Percentiles rank a stretch among this genome's conserved stretches.
phyloP scores from a whole-genome alignment of 73 alveolate species.

The Tetrahymena malaccensis region DNA sequence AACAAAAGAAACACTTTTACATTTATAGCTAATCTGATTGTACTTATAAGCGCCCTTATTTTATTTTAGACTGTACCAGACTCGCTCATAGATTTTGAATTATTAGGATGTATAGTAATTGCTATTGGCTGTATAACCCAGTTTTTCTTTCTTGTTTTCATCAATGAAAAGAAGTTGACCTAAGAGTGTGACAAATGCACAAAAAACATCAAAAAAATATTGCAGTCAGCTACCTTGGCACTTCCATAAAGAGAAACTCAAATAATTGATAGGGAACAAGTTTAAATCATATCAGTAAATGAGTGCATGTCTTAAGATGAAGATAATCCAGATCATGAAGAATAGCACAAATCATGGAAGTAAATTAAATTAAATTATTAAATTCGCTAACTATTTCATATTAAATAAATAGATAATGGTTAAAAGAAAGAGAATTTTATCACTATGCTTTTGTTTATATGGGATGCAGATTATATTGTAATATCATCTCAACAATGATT shows the following conservation, averaged over 20 bases:
- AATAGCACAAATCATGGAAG: background rate
- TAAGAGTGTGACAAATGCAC: conserved; percentile 24
- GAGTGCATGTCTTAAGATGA: background rate
- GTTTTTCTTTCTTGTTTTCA: conserved; percentile 11
- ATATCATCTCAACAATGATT: conserved; percentile 67
- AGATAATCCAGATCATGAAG: background rate
- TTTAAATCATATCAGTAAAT: background rate
- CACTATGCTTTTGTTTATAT: conserved; percentile 60
- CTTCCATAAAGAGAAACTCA: background rate
- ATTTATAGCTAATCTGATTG: conserved; percentile 41
- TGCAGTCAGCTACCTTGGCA: background rate
- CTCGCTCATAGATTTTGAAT: conserved; percentile 24
- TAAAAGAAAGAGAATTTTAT: conserved; percentile 48
- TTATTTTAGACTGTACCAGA: conserved; percentile 7
- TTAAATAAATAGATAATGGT: conserved; percentile 39
- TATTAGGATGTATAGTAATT: conserved; percentile 9
- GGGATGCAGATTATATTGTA: conserved; percentile 64
- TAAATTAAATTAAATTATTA: background rate
- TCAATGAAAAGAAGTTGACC: conserved; percentile 43
- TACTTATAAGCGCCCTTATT: conserved; percentile 30
- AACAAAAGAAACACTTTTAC: conserved; percentile 39
- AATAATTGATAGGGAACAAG: background rate
- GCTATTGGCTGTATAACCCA: conserved; percentile 26
- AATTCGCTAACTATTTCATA: background rate
- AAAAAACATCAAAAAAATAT: background rate